Evolutionary conservation across 1,284 basidiomycete genomes (phyloP).

Genomic region (Ceratobasidium sp.): DNA sequence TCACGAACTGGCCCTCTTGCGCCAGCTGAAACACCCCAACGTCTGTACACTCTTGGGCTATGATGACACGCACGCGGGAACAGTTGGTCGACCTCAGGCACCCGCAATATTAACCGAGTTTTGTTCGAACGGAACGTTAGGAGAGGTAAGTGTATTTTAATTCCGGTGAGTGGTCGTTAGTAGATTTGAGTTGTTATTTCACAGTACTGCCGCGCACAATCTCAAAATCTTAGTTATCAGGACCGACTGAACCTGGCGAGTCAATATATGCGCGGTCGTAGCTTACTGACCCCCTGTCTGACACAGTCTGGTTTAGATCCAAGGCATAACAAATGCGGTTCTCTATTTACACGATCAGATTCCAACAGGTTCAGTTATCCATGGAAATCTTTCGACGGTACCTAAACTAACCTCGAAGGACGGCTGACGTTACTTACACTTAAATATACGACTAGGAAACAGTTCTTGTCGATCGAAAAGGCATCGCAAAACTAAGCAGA

Average conservation of each 20-base stretch:
- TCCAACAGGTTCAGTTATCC: background rate
- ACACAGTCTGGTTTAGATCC: background rate
- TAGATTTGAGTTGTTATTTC: background rate
- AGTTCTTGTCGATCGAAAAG: background rate
- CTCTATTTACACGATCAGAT: constrained; percentile 2
- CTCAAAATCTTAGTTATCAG: background rate
- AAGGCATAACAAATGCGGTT: background rate
- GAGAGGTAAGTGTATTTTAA: background rate
- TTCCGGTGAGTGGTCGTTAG: background rate
- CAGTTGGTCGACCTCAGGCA: background rate
- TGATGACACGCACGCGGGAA: constrained; percentile 1
- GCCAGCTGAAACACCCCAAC: constrained; percentile 13
- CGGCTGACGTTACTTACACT: background rate
- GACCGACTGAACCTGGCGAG: constrained; percentile 4
- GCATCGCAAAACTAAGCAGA: constrained; percentile 1
- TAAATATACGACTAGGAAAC: background rate
- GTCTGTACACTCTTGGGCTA: background rate
- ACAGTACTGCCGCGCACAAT: constrained; percentile 2
- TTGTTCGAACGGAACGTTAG: background rate
- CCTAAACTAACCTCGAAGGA: background rate
- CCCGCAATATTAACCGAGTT: constrained; percentile 13
- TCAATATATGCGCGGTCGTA: background rate
- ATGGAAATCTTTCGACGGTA: constrained; percentile 28
- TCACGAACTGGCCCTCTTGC: constrained; percentile 10
- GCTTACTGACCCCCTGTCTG: too few species aligned